Conservation (phyloP, 805 yeast species). For the Candida jianshihensis region DNA sequence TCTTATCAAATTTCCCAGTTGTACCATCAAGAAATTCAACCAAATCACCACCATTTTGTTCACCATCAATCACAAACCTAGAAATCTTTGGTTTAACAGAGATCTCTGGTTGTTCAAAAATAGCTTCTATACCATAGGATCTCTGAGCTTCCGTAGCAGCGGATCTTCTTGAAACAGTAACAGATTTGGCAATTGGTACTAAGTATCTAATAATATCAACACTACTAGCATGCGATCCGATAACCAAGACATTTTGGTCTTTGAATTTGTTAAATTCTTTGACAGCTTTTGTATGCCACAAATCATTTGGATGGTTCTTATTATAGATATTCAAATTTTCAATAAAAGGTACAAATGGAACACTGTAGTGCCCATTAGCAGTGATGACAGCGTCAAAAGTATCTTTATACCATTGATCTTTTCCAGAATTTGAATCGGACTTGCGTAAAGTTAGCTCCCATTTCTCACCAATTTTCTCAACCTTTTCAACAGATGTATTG, state of each 20-base stretch:
- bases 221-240: conserved; percentile 35
- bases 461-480: conserved; percentile 14
- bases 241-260: conserved; percentile 24
- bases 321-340: conserved; percentile 14
- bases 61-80: conserved; percentile 14
- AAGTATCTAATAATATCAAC: conserved; percentile 36
- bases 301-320: conserved; percentile 23
- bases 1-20: conserved; percentile 26
- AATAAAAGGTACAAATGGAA: conserved; percentile 31
- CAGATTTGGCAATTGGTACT: conserved; percentile 19
- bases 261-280: conserved; percentile 9
- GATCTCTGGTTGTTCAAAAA: conserved; percentile 23
- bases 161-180: conserved; percentile 69
- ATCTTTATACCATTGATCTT: conserved; percentile 29
- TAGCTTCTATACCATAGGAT: conserved; percentile 36
- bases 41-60: conserved; percentile 11
- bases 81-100: conserved; percentile 25
- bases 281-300: conserved; percentile 42
- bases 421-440: conserved; percentile 4
- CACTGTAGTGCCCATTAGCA: conserved; percentile 35
- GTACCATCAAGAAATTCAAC: conserved; percentile 28
- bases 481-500: conserved; percentile 2
- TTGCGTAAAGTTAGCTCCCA: conserved; percentile 25
- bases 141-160: conserved; percentile 6
- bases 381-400: conserved; percentile 32